These are phyloP conservation scores for Bryopsis sp. DNA, from an alignment of 139 green algal genomes.

Conservation along the genomic window DNA sequence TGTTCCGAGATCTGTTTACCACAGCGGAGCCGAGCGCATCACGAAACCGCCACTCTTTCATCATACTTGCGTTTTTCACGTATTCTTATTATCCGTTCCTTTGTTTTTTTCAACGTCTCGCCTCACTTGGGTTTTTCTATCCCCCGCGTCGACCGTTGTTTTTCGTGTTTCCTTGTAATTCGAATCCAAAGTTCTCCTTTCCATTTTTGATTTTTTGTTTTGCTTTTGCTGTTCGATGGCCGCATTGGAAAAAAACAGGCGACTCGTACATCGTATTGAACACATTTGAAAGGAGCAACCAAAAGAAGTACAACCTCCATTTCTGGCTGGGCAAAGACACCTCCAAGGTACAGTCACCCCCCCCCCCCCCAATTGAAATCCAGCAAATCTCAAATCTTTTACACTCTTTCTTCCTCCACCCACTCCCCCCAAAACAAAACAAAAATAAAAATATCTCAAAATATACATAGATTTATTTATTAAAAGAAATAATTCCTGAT, in stretches of 20 bases:
- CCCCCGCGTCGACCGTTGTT: neutral
- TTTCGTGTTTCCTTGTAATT: neutral
- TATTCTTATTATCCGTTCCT: too few relatives aligned
- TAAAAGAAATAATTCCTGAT: neutral
- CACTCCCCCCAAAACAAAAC: neutral
- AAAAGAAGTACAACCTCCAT: conserved; percentile 7
- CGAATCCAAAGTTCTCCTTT: neutral
- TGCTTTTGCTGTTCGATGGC: too few relatives aligned
- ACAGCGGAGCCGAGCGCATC: too few relatives aligned
- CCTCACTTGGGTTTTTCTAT: neutral
- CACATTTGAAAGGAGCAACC: neutral
- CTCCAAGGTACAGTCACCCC: conserved; percentile 10
- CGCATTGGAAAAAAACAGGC: too few relatives aligned
- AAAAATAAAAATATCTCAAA: neutral
- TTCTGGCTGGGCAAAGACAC: conserved; percentile 18
- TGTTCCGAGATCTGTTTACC: too few relatives aligned
- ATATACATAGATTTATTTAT: too few relatives aligned
- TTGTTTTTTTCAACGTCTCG: neutral
- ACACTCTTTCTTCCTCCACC: neutral
- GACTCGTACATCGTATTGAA: conserved; percentile 21
- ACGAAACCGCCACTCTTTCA: too few relatives aligned
- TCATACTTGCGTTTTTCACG: too few relatives aligned
- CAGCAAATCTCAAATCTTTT: neutral
- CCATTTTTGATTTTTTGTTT: neutral
- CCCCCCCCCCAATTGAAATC: too few relatives aligned